Evolutionary conservation across 345 rosid species (phyloP), one percentile per base, ranked within the genome.

Genomic region (Pelargonium nanum): DNA sequence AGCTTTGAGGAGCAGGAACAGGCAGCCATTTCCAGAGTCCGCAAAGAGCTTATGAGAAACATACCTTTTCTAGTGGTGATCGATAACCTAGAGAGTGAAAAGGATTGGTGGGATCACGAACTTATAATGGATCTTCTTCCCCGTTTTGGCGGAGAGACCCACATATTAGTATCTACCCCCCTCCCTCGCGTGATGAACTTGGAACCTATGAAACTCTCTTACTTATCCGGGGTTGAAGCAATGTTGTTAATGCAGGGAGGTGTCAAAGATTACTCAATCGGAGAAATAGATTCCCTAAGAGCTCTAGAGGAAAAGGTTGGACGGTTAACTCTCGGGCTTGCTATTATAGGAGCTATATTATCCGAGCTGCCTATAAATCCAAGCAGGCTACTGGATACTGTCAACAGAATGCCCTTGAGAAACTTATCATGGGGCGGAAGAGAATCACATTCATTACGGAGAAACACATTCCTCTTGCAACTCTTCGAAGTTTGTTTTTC

Each of bases 101-200:
- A 87, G 53, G 97, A 93, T 66, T 93, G 99, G 99, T 93, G 99
- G 97, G 99, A 93, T 63, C 73, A 70, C 26, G 86, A 84, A 72
- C 88, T 81, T 2, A 78, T 89, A 58, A 89, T 89, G 97, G 99
- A 93, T 73, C 97, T 93, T 64, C 91, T 93, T 72, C 99, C 99
- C 57, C 82, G 96, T 59, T 89, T 89, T 62, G 96, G 97, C 7
- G 92, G 96, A 24, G 96, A 84, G 68, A 89, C 97, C 26, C 97
- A 93, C 73, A 80, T 93, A 57, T 63, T 93, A 53, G 86, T 93
- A 74, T 81, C 97, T 56, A 89, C 97, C 0, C 74, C 76, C 54
- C 88, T 87, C 59, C 78, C 92, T 1, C 69, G 80, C 16, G 85
- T 85, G 65, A 81, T 93, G 96, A 93, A 93, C 71, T 78, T 93